These are phyloP conservation scores for Pulveroboletus sp. DNA, from an alignment of 768 basidiomycete species.

Conservation along the genomic window DNA sequence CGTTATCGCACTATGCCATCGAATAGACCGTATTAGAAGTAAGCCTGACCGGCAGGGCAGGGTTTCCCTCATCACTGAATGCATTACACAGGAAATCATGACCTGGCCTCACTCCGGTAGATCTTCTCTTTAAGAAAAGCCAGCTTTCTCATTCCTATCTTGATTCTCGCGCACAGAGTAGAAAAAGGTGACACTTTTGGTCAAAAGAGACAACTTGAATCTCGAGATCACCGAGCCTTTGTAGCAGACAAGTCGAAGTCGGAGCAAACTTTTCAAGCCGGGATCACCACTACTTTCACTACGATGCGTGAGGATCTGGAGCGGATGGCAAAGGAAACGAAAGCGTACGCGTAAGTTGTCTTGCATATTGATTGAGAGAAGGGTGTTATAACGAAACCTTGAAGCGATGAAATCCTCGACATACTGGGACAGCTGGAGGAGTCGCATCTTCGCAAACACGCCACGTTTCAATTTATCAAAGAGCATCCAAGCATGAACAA, in stretches of 20 bases:
- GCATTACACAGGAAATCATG: conserved; percentile 9
- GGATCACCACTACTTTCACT: conserved; percentile 16
- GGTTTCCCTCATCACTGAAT: not conserved
- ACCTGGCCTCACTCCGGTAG: conserved; percentile 12
- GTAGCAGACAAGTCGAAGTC: conserved; percentile 9
- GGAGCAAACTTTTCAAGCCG: conserved; percentile 23
- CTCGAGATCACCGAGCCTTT: not conserved
- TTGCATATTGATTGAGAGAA: not conserved
- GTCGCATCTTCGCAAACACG: conserved; percentile 14
- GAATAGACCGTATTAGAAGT: conserved; percentile 19
- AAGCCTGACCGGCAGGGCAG: not conserved
- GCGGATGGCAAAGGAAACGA: conserved; percentile 23
- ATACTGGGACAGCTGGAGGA: conserved; percentile 23
- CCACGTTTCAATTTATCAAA: conserved; percentile 4
- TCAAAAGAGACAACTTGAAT: not conserved
- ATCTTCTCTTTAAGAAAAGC: not conserved
- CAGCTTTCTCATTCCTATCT: not conserved
- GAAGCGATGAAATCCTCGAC: conserved; percentile 20
- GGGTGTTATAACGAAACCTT: not conserved
- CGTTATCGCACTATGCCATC: not conserved
- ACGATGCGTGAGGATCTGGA: conserved; percentile 9
- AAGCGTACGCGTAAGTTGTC: conserved; percentile 25
- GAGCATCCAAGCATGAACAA: conserved; percentile 9
- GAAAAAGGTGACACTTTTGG: conserved; percentile 11
- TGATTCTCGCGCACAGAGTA: conserved; percentile 1